Evolutionary conservation across 192 early-diverging fungal species (phyloP), one percentile per base, ranked within the genome.

Genomic region (Podila clonocystis): DNA sequence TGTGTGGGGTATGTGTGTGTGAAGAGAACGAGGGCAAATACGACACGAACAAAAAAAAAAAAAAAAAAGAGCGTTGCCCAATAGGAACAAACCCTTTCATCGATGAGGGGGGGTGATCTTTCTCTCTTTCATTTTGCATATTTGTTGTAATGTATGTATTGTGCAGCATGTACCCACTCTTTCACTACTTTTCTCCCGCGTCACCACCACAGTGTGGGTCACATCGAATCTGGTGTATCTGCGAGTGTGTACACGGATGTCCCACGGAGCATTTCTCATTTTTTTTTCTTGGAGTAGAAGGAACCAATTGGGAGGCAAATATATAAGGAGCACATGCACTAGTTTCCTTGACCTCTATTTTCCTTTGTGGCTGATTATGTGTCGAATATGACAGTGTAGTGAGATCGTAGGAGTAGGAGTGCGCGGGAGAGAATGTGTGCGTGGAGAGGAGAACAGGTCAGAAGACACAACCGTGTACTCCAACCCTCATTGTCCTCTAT

Each of bases 241-340:
- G 62, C n/a, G 38, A 26, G 26, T 26, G 41, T 15, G 36, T 63
- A 63, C 34, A 36, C 1, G 34, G 3, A 36, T 63, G 62, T 65
- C 45, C 26, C 49, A 48, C 29, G 63, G 48, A 68, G 17, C 75
- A 68, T 71, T 71, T 79, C 55, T 64, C 26, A 24, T 55, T 55
- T 22, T 26, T 55, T 55, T 55, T 24, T 55, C 52, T 55, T 55
- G 24, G 11, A 26, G 8, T 24, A 24, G 52, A 55, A 9, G 15
- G n/a, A 55, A 55, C 52, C 52, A 55, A 55, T 55, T 55, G 52
- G 24, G 24, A 26, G 52, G 41, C 41, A 45, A 45, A 45, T 12
- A 45, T 45, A 45, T 15, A 45, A 45, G 41, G 41, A 12, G 13
- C 41, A 15, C 13, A 45, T 45, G 41, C 41, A 15, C 24, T 55